These are phyloP conservation scores for Endoconidiophora laricicola DNA, from an alignment of 2,329 filamentous ascomycete genomes.

Conservation along the genomic window DNA sequence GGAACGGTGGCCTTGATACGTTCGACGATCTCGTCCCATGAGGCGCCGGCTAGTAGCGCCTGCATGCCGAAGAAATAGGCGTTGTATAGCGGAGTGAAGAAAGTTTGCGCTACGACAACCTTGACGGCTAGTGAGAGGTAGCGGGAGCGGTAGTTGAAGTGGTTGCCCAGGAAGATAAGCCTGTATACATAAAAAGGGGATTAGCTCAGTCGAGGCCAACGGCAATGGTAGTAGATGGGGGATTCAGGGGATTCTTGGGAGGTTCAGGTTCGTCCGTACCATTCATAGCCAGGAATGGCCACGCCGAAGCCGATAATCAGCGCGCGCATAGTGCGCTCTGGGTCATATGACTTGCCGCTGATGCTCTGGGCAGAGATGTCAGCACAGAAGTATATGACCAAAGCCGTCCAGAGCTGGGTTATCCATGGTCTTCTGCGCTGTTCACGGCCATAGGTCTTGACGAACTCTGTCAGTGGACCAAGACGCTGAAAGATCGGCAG, in stretches of 20 bases:
- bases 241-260: no score
- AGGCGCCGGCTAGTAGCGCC: slow-evolving; percentile 54
- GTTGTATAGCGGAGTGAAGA: slow-evolving; percentile 74
- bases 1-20: slow-evolving; percentile 63
- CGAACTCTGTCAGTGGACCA: slow-evolving; percentile 36
- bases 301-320: slow-evolving; percentile 52
- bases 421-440: slow-evolving; percentile 57
- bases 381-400: slow-evolving; percentile 64
- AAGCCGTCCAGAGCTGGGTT: slow-evolving; percentile 61
- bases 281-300: slow-evolving; percentile 59
- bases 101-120: slow-evolving; percentile 60
- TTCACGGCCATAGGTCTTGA: slow-evolving; percentile 47
- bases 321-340: slow-evolving; percentile 50
- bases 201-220: neutral
- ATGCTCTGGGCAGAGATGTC: slow-evolving; percentile 66
- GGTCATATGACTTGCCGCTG: slow-evolving; percentile 45
- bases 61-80: slow-evolving; percentile 71
- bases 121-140: slow-evolving; percentile 56
- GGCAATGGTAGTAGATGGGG: neutral
- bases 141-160: slow-evolving; percentile 72
- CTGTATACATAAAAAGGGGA: slow-evolving; percentile 22
- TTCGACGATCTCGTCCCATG: slow-evolving; percentile 44
- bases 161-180: slow-evolving; percentile 62
- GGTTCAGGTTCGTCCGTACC: slow-evolving; percentile 33
- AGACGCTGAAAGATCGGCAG: slow-evolving; percentile 37